phyloP scores from a whole-genome alignment of 768 basidiomycete species.

The Phallus indusiatus region DNA sequence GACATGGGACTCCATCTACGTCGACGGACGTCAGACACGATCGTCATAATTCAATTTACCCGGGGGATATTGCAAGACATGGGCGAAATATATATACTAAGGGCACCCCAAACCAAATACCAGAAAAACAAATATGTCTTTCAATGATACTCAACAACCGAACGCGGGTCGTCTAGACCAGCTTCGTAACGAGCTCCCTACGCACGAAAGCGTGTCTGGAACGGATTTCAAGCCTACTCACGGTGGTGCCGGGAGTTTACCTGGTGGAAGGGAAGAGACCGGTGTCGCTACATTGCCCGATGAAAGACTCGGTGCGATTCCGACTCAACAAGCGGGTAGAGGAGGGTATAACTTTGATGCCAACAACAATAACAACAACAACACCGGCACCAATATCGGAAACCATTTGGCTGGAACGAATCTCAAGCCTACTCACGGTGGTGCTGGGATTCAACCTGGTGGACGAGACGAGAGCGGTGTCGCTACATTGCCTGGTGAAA shows the following conservation, averaged over 20 bases:
- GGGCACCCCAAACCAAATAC: background rate
- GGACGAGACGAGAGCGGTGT: slow-evolving; percentile 34
- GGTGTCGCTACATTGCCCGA: slow-evolving; percentile 42
- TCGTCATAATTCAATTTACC: no score
- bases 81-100: background rate
- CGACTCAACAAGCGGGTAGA: background rate
- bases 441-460: no score
- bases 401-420: no score
- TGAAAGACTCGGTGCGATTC: slow-evolving; percentile 31
- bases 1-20: no score
- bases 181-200: background rate
- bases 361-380: no score
- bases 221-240: background rate
- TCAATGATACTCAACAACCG: slow-evolving; percentile 29
- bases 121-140: background rate
- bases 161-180: slow-evolving; percentile 29
- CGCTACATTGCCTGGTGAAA: slow-evolving; percentile 40
- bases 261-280: slow-evolving; percentile 35
- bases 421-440: background rate
- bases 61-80: no score
- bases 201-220: background rate
- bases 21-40: no score
- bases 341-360: no score
- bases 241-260: slow-evolving; percentile 27
- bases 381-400: no score